These are phyloP conservation scores for Naganishia vishniacii DNA, from an alignment of 768 basidiomycete species.

Conservation along the genomic window DNA sequence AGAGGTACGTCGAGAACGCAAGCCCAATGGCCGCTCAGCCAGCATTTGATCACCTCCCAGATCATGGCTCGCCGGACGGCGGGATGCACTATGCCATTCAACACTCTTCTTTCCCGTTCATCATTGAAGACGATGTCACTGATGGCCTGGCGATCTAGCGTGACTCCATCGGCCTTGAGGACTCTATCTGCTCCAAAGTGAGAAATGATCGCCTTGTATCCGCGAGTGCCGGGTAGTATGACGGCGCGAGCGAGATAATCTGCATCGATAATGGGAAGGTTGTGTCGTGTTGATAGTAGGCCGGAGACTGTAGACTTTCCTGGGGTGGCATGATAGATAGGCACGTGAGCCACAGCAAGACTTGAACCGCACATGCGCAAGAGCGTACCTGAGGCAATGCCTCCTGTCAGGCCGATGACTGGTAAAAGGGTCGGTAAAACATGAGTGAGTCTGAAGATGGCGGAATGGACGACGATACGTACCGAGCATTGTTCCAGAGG, in stretches of 20 bases:
- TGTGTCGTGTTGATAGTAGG: conserved; percentile 58
- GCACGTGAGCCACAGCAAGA: background rate
- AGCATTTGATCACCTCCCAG: conserved; percentile 61
- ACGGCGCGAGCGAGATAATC: conserved; percentile 81
- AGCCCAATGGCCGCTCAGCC: conserved; percentile 70
- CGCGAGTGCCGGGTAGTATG: conserved; percentile 74
- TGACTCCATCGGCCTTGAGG: conserved; percentile 59
- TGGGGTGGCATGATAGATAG: too few relatives aligned
- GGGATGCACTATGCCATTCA: conserved; percentile 87
- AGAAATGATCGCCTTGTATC: conserved; percentile 61
- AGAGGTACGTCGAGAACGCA: conserved; percentile 87
- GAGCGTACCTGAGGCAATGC: conserved; percentile 67
- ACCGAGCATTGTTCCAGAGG: background rate
- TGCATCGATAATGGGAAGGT: conserved; percentile 83
- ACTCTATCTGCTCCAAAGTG: conserved; percentile 65
- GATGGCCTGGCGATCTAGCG: conserved; percentile 73
- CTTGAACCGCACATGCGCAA: too few relatives aligned
- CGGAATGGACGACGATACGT: background rate
- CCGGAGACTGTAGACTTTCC: conserved; percentile 90
- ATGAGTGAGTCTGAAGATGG: background rate
- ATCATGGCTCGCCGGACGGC: conserved; percentile 76
- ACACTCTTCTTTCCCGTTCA: conserved; percentile 60
- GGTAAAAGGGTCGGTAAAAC: background rate
- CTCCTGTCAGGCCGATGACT: conserved; percentile 94
- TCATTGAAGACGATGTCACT: conserved; percentile 81